Evolutionary conservation across 1,139 yeast genomes (phyloP), one percentile per base, ranked within the genome.

Genomic region (Geotrichum bryndzae): DNA sequence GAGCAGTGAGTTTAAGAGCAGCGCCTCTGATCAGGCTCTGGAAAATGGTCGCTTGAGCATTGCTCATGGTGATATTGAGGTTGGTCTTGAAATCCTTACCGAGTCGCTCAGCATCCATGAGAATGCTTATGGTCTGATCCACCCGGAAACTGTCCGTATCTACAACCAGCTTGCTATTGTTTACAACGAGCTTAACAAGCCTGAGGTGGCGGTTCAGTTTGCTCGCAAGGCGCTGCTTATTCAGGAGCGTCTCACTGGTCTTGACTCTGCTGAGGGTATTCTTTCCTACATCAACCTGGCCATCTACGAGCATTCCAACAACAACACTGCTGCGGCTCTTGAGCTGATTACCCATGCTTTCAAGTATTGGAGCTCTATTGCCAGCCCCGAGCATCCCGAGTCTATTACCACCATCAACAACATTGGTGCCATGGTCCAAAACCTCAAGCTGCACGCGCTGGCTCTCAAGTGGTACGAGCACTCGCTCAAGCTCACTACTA

Each of bases 111-210:
- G 87, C 4, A 80, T 90, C 62, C 84, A 85, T 67, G 96, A 92
- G 72, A 96, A 91, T 72, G 84, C 90, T 41, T 89, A 89, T 69
- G 97, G 98, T 27, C 75, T 82, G 53, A 82, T 94, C 45, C 96
- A 91, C 70, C 82, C 87, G 11, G 91, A 87, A 68, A 89, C 94
- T 51, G 91, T 94, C 23, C 83, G 82, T 61, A 85, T 86, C 53
- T 88, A 86, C 71, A 78, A 84, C 53, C 78, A 83, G 41, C 78
- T 90, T 56, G 86, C 96, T 13, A 85, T 86, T 67, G 75, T 85
- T 29, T 88, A 85, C 75, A 82, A 84, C 65, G 90, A 87, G 64
- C 73, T 85, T 57, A 85, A 86, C 11, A 76, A 81, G 68, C 74
- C 76, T 55, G 75, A 77, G 38, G 86, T 83, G 68, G 94, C 97